phyloP scores from a whole-genome alignment of 768 basidiomycete genomes.

The Russula dissimulans region DNA sequence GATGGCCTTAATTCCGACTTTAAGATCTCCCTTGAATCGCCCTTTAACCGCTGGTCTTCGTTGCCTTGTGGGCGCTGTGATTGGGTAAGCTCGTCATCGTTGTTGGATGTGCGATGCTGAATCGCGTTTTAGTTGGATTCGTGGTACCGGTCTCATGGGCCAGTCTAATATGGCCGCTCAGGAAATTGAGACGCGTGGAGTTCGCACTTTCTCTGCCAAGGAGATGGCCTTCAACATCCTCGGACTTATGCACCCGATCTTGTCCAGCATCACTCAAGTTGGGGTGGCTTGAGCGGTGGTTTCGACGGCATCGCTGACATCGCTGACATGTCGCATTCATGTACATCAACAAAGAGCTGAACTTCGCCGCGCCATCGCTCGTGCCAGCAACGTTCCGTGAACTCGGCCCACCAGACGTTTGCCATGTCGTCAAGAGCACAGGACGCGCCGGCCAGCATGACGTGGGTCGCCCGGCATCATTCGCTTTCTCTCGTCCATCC shows the following conservation, averaged over 20 bases:
- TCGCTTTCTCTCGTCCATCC: no score
- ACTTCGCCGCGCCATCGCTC: conserved; percentile 84
- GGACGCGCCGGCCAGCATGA: conserved; percentile 80
- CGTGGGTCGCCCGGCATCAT: conserved; percentile 39
- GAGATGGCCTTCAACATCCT: no score
- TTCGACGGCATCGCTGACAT: no score
- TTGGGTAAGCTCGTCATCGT: conserved; percentile 54
- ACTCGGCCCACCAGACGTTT: conserved; percentile 94
- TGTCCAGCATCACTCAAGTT: no score
- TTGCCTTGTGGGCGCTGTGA: conserved; percentile 32
- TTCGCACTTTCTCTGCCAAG: conserved; percentile 34
- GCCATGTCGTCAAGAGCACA: conserved; percentile 89
- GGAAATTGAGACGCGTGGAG: conserved; percentile 85
- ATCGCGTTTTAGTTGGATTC: conserved; percentile 67
- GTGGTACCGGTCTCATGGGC: conserved; percentile 79
- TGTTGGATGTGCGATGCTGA: background rate
- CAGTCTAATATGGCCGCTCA: conserved; percentile 74
- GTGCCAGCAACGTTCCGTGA: conserved; percentile 92
- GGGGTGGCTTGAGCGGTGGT: no score
- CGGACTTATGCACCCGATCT: no score
- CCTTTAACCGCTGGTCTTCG: no score
- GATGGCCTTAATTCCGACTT: conserved; percentile 23
- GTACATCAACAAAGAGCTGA: conserved; percentile 74
- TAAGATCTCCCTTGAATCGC: no score
- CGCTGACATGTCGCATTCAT: conserved; percentile 42